Base-by-base conservation (phyloP, 345 rosid species). In the Gossypium rotundifolium region DNA sequence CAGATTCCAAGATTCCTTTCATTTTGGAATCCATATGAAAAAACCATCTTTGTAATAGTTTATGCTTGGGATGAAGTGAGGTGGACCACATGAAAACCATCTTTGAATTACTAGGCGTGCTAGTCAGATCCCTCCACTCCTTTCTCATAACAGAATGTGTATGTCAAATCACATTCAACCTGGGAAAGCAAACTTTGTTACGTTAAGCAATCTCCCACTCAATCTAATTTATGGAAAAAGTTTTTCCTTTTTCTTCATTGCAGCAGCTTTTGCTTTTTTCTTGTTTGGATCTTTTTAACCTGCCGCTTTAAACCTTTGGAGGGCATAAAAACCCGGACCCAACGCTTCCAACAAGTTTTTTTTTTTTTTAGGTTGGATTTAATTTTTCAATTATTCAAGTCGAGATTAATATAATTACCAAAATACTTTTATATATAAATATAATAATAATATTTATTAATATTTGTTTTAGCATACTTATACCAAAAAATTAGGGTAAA, bases 101-200 rank as follows among this genome's bases (percentile, higher is more conserved):
- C 38, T 48, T 54, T 55, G 74, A 38, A 72, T 60, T 46, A 53
- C 16, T 22, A 49, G 76, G 17, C 76, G 70, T 73, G 76, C 70
- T 48, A 73, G 76, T 73, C 7, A 23, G 33, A 22, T 18, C 44
- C 74, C 25, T 7, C n/a, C 25, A 3, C 11, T 58, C 51, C 20
- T 17, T 18, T 23, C 33, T 16, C 64, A 11, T 55, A n/a, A 40
- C 8, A 65, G 52, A 18, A 20, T 20, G 12, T 12, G 14, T 22
- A 57, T 53, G 58, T 3, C 40, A 33, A 33, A 40, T 45, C 70
- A 42, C 29, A 12, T 17, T 52, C 72, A 68, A 70, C 53, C 73
- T n/a, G 48, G 49, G 38, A 65, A 59, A 65, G 58, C 44, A 64
- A 71, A 72, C 51, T 77, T 65, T 22, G 49, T 66, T 22, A 73